Evolutionary conservation across 2,329 filamentous ascomycete genomes (phyloP), one percentile per base, ranked within the genome.

Genomic region (Lasiodiplodia sp.): DNA sequence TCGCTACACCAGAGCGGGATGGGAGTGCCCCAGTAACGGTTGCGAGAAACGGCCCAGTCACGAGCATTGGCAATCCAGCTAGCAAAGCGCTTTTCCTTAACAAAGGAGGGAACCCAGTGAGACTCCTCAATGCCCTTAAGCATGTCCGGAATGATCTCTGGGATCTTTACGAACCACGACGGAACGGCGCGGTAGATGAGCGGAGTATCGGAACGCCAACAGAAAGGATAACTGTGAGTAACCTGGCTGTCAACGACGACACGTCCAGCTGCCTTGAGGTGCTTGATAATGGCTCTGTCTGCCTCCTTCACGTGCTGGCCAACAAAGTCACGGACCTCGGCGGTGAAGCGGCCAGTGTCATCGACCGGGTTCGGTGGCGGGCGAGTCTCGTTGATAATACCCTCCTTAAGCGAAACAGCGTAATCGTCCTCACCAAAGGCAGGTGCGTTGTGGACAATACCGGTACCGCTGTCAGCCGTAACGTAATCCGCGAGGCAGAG

Each of bases 401-500:
- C 94, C 56, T 88, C 85, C 68, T 91, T 89, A 70, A 94, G 80
- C 10, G 92, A 92, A 69, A 96, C 89, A 72, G 90, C 91, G 84
- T 97, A 97, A 90, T 98, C 95, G 72, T 97, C 95, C 81, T 97
- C 93, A 87, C 95, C 95, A 77, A 95, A 97, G 0, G 94, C 93
- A 2, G 95, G 95, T 4, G 95, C 88, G 80, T 97, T 94, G 80
- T 98, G 95, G 55, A 98, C 95, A 71, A 98, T 91, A 76, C 95
- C 95, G 40, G 93, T 93, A 89, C 95, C 95, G 75, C 93, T 94
- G 70, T 96, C 94, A 37, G 91, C 89, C 31, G 92, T 96, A 69
- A 97, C 94, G 76, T 97, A 97, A 7, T 86, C 89, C 47, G 92
- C 95, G 73, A 92, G 94, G 71, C 97, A 78, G 4, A 97, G 91